A percentile compares a stretch with the other conserved stretches of the same genome.
Evolutionary conservation across 2,329 filamentous ascomycete species (phyloP).

Genomic region (Leptographium radiaticola): DNA sequence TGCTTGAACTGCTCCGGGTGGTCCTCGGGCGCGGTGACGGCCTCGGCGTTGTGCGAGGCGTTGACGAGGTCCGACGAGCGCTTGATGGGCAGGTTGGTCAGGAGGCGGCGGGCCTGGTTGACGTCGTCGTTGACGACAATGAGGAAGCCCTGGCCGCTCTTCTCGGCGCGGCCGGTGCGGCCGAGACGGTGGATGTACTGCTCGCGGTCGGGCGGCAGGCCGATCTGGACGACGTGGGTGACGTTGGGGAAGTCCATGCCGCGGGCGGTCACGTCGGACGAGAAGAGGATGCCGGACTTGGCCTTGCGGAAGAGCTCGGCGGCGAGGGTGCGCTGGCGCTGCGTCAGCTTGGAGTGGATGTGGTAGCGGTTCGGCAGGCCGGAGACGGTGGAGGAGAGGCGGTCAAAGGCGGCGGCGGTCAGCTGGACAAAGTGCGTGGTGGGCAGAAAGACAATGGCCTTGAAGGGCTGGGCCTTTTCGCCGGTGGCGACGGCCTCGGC

Average conservation of each 20-base stretch:
- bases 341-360: slow-evolving; percentile 71
- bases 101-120: slow-evolving; percentile 29
- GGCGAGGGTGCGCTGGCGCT: slow-evolving; percentile 53
- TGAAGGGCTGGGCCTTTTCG: slow-evolving; percentile 52
- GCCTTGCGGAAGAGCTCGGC: slow-evolving; percentile 59
- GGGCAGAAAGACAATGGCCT: slow-evolving; percentile 89
- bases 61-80: slow-evolving; percentile 36
- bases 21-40: slow-evolving; percentile 26
- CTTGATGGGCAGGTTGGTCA: slow-evolving; percentile 48
- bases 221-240: slow-evolving; percentile 48
- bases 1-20: slow-evolving; percentile 22
- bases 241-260: slow-evolving; percentile 57
- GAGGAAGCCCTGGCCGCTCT: slow-evolving; percentile 59
- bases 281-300: slow-evolving; percentile 54
- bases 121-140: slow-evolving; percentile 45
- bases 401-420: slow-evolving; percentile 43
- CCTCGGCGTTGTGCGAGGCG: slow-evolving; percentile 37
- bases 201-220: slow-evolving; percentile 37
- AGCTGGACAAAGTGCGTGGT: slow-evolving; percentile 62
- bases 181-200: slow-evolving; percentile 51
- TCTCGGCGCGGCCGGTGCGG: slow-evolving; percentile 61
- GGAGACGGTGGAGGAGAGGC: slow-evolving; percentile 27
- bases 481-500: slow-evolving; percentile 19
- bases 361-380: slow-evolving; percentile 31
- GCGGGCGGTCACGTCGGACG: slow-evolving; percentile 67